Percentiles rank a stretch among this genome's conserved stretches.
phyloP scores from a whole-genome alignment of 805 yeast species.

The Metschnikowia reukaufii region DNA sequence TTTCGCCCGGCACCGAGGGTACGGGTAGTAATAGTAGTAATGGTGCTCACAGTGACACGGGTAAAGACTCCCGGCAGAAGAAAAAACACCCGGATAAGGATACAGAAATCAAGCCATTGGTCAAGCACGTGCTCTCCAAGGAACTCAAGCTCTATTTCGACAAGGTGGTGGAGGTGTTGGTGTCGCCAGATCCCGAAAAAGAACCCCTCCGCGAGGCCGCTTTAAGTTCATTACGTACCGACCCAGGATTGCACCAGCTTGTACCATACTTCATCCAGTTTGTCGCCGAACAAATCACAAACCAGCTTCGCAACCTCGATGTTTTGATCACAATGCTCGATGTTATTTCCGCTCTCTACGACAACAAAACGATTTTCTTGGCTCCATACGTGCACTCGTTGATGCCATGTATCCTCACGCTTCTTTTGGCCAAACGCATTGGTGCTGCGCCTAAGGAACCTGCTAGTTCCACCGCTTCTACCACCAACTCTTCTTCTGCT shows the following conservation, averaged over 20 bases:
- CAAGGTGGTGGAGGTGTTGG: conserved; percentile 77
- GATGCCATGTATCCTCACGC: conserved; percentile 94
- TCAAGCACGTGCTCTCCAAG: conserved; percentile 91
- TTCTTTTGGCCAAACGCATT: conserved; percentile 84
- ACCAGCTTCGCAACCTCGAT: conserved; percentile 71
- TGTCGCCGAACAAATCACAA: conserved; percentile 91
- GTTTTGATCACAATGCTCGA: conserved; percentile 82
- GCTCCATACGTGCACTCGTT: conserved; percentile 96
- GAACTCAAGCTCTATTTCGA: conserved; percentile 93
- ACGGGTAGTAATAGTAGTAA: no score
- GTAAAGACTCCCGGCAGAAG: conserved; percentile 20
- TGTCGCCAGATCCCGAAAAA: conserved; percentile 53
- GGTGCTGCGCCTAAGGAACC: conserved; percentile 54
- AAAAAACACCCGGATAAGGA: conserved; percentile 42
- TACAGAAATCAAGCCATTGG: conserved; percentile 78
- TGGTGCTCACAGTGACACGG: conserved; percentile 49
- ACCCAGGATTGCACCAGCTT: conserved; percentile 94
- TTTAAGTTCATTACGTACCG: conserved; percentile 76
- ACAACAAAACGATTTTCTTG: conserved; percentile 80
- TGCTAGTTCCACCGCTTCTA: no score
- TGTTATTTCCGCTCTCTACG: conserved; percentile 78
- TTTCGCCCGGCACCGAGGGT: conserved; percentile 2
- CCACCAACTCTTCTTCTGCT: conserved; percentile 32
- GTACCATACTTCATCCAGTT: conserved; percentile 96
- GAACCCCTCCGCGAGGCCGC: conserved; percentile 75